phyloP scores from a whole-genome alignment of 1,284 basidiomycete genomes.

The Pseudozyma sp. region DNA sequence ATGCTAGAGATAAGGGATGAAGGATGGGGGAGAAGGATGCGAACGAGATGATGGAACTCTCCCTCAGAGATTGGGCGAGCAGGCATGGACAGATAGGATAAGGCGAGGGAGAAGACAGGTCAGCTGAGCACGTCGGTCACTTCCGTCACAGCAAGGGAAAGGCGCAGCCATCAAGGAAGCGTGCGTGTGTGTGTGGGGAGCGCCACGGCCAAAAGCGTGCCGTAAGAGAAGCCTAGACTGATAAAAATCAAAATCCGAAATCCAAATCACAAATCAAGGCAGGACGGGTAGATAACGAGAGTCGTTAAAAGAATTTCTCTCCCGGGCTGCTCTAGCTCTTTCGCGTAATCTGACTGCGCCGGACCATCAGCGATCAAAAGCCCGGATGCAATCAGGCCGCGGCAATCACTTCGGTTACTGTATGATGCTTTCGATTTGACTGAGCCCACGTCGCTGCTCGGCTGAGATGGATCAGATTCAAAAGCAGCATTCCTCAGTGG shows the following conservation, averaged over 20 bases:
- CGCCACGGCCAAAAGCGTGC: no score
- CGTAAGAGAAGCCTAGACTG: background rate
- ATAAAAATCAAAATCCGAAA: background rate
- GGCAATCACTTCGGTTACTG: background rate
- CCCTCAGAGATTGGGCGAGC: slow-evolving; percentile 18
- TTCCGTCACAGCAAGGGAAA: background rate
- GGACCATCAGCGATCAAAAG: background rate
- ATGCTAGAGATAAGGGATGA: slow-evolving; percentile 36
- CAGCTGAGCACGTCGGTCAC: slow-evolving; percentile 5
- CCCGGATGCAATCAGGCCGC: background rate
- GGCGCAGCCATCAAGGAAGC: background rate
- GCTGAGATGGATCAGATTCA: no score
- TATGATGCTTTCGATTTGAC: background rate
- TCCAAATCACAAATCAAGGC: background rate
- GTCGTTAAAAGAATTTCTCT: no score
- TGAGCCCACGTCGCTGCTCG: no score
- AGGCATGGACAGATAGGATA: slow-evolving; percentile 7
- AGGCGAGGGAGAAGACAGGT: background rate
- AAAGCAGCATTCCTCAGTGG: no score
- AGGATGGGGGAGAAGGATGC: slow-evolving; percentile 12
- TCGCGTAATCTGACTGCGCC: background rate
- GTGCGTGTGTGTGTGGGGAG: background rate
- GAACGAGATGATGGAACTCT: slow-evolving; percentile 14
- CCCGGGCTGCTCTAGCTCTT: no score
- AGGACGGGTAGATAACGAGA: no score